A percentile compares a stretch with the other conserved stretches of the same genome.
phyloP scores from a whole-genome alignment of 148 eudicot genomes.

The Spergularia bocconei region DNA sequence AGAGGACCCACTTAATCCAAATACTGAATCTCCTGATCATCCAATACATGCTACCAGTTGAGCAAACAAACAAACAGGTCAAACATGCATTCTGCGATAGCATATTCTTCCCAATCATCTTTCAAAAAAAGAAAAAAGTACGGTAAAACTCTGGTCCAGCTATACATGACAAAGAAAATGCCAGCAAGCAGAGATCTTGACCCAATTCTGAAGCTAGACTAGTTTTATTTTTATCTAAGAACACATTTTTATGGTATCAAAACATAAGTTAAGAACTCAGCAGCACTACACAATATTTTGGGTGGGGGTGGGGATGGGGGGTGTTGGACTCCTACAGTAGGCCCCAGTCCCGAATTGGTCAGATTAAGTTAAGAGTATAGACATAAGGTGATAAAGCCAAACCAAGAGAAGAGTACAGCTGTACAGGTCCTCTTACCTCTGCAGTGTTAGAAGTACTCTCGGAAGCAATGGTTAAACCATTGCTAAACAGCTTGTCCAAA shows the following conservation, averaged over 20 bases:
- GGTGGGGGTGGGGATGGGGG: neutral
- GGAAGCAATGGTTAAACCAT: conserved; percentile 36
- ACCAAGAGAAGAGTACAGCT: neutral
- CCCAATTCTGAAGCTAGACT: neutral
- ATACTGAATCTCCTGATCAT: neutral
- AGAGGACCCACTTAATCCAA: neutral
- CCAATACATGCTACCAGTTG: neutral
- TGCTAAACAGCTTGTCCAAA: conserved; percentile 74
- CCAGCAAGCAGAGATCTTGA: neutral
- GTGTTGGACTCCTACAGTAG: neutral
- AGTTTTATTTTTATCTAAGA: neutral
- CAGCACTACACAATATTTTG: neutral
- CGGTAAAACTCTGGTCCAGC: neutral
- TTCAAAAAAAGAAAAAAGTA: neutral
- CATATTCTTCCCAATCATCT: neutral
- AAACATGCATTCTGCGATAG: neutral
- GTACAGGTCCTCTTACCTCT: conserved; percentile 46
- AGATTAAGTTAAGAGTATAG: neutral
- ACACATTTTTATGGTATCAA: neutral
- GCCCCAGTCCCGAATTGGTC: neutral
- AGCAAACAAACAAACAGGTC: neutral
- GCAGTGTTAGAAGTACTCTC: conserved; percentile 27
- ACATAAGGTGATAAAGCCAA: neutral
- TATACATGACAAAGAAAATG: neutral
- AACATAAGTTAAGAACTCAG: conserved; percentile 1